Evolutionary conservation across 2,329 filamentous ascomycete genomes (phyloP).

Genomic region (Venturiaceae sp.): DNA sequence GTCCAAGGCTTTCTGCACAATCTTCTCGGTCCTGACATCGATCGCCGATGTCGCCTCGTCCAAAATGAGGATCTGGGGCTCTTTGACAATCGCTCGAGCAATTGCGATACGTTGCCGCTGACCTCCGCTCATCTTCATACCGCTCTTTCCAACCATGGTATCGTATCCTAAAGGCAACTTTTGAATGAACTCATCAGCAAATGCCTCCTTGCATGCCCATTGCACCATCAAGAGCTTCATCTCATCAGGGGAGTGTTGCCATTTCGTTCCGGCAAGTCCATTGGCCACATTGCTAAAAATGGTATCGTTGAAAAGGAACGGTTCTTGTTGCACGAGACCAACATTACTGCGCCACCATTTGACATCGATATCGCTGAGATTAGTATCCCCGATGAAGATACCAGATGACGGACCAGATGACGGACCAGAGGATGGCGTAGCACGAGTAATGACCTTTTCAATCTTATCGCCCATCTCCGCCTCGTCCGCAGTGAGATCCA

Average conservation of each 20-base stretch:
- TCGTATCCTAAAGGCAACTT: conserved; percentile 49
- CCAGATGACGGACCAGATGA: background rate
- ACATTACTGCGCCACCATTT: conserved; percentile 38
- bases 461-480: background rate
- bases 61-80: conserved; percentile 57
- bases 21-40: conserved; percentile 42
- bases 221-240: conserved; percentile 46
- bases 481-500: background rate
- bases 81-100: conserved; percentile 58
- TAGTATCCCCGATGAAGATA: conserved; percentile 18
- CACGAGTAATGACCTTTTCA: background rate
- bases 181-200: conserved; percentile 27
- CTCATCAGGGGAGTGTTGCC: conserved; percentile 44
- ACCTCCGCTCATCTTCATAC: conserved; percentile 67
- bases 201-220: conserved; percentile 28
- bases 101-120: conserved; percentile 78
- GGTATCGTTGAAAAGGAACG: conserved; percentile 30
- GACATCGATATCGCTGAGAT: conserved; percentile 22
- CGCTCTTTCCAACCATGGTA: conserved; percentile 63
- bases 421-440: conserved; percentile 16
- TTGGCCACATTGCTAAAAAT: conserved; percentile 29
- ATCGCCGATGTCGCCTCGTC: conserved; percentile 68
- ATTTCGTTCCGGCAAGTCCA: conserved; percentile 27
- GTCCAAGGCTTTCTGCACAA: conserved; percentile 49
- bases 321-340: conserved; percentile 31